These are phyloP conservation scores for Solanum peruvianum DNA, from an alignment of 257 asterid species.

Conservation along the genomic window DNA sequence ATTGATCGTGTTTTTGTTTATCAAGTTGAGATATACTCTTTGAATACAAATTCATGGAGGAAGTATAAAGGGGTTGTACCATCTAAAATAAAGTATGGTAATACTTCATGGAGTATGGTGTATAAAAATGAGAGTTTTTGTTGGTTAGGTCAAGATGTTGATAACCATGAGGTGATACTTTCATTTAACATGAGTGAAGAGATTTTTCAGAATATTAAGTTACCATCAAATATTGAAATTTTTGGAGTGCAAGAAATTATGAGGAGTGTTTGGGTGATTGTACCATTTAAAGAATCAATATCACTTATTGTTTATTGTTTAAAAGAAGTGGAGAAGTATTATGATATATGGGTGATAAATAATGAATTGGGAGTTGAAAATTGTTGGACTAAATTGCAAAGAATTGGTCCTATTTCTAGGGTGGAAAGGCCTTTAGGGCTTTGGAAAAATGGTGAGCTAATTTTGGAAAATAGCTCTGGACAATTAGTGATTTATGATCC, in stretches of 20 bases:
- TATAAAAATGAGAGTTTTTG: conserved; percentile 33
- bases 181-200: conserved; percentile 26
- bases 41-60: conserved; percentile 24
- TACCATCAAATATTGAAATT: conserved; percentile 23
- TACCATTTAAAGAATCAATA: conserved; percentile 23
- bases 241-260: conserved; percentile 22
- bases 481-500: conserved; percentile 28
- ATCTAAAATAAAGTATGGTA: conserved; percentile 34
- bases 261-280: conserved; percentile 34
- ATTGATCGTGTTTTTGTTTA: conserved; percentile 1
- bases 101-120: conserved; percentile 40
- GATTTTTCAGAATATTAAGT: conserved; percentile 21
- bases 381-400: conserved; percentile 23
- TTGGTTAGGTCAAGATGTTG: conserved; percentile 55
- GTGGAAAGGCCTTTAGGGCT: conserved; percentile 51
- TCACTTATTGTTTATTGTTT: conserved; percentile 34
- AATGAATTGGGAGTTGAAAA: conserved; percentile 10
- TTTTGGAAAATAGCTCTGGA: conserved; percentile 25
- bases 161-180: conserved; percentile 20
- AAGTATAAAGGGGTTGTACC: conserved; percentile 19
- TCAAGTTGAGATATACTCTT: conserved; percentile 45
- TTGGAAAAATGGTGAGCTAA: conserved; percentile 19
- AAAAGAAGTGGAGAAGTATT: conserved; percentile 18
- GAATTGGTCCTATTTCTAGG: conserved; percentile 32
- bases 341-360: conserved; percentile 32